Evolutionary conservation across 116 monocot species (phyloP), one percentile per base, ranked within the genome.

Genomic region (Trichopus zeylanicus): DNA sequence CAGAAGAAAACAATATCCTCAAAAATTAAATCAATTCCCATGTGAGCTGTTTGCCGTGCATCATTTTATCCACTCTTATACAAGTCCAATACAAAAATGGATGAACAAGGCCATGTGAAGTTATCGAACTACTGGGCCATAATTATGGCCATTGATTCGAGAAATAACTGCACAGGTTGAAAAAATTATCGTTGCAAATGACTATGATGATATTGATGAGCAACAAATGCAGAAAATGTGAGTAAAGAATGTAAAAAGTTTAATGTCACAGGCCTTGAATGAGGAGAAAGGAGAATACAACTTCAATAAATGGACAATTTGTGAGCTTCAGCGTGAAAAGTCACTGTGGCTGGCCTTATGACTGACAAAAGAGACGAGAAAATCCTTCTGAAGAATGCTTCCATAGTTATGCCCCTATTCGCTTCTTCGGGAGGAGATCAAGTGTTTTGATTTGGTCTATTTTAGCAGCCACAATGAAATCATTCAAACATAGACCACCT

Each of bases 401-500:
- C 25, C 26, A 29, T 2, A n/a, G 13, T 76, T 80, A 95, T 24
- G 95, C 86, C 95, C 95, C 89, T 56, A 79, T 48, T 65, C 89
- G 59, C 69, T 81, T 95, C 71, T 81, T 95, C 4, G 89, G 86
- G 12, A 90, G 53, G 51, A 95, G 87, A 57, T 95, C 95, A 15
- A 61, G 19, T 29, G 78, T 72, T 30, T 83, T 71, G 49, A 95
- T 59, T 56, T 57, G 29, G 72, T 95, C 90, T 70, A 95, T 79
- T 46, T 79, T 89, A 16, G 90, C 86, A 47, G 90, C 89, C 18
- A 95, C 62, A 55, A 95, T 83, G 73, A 83, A 95, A 49, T 95
- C 90, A 72, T 95, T 89, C 63, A 86, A 67, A 52, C 84, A 84
- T 55, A 95, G 64, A 42, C 90, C 95, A 84, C 87, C 95, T 84